phyloP scores from a whole-genome alignment of 768 basidiomycete genomes.

The Piloderma croceum region DNA sequence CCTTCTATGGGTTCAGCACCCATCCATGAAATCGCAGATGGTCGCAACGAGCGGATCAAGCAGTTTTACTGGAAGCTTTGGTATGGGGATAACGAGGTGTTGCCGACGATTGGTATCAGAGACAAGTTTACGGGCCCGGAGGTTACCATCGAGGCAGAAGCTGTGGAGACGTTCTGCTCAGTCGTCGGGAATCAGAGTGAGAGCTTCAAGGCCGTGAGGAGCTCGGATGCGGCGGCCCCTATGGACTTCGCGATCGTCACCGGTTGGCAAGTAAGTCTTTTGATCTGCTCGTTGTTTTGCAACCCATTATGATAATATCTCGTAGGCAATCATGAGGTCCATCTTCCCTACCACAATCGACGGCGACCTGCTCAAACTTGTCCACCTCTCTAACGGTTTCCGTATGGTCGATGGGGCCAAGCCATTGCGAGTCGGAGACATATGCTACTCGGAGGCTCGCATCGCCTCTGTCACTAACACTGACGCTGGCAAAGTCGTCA shows the following conservation, averaged over 20 bases:
- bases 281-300: background rate
- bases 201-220: conserved; percentile 77
- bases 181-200: conserved; percentile 93
- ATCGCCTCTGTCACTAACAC: conserved; percentile 88
- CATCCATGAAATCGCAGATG: conserved; percentile 83
- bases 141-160: conserved; percentile 68
- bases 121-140: conserved; percentile 85
- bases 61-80: conserved; percentile 98
- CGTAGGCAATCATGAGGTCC: conserved; percentile 95
- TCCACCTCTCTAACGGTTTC: conserved; percentile 97
- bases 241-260: conserved; percentile 99
- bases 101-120: conserved; percentile 75
- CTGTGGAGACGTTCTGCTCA: conserved; percentile 84
- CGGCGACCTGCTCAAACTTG: conserved; percentile 91
- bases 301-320: conserved; percentile 7
- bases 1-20: conserved; percentile 87
- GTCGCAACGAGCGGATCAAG: conserved; percentile 87
- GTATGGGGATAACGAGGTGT: conserved; percentile 80
- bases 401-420: conserved; percentile 73
- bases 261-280: conserved; percentile 84
- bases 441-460: conserved; percentile 83
- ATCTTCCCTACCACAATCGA: conserved; percentile 92
- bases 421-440: conserved; percentile 77
- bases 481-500: conserved; percentile 89
- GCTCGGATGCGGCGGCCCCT: conserved; percentile 69